Evolutionary conservation across 2,329 filamentous ascomycete genomes (phyloP).

Genomic region (Botrytis elliptica): DNA sequence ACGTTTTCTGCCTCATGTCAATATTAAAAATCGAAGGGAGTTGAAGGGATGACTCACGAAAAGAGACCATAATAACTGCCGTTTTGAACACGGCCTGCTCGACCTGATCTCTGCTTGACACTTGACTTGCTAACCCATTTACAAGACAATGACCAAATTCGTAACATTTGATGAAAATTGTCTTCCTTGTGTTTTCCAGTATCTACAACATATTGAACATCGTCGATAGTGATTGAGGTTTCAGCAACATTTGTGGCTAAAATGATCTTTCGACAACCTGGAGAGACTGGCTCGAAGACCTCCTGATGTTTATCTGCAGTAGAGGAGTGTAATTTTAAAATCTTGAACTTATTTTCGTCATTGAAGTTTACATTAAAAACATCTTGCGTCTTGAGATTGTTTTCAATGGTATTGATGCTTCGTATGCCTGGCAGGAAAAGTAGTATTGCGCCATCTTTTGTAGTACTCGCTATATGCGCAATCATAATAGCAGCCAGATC

Average conservation of each 20-base stretch:
- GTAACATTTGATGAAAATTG: constrained; percentile 80
- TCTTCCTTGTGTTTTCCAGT: constrained; percentile 93
- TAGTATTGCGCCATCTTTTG: constrained; percentile 78
- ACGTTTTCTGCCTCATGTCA: constrained; percentile 44
- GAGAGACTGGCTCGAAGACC: constrained; percentile 73
- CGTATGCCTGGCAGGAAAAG: constrained; percentile 89
- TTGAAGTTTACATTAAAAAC: constrained; percentile 57
- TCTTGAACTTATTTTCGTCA: constrained; percentile 74
- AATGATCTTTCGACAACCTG: constrained; percentile 83
- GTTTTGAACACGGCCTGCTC: constrained; percentile 86
- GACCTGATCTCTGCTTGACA: constrained; percentile 87
- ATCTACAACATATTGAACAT: constrained; percentile 92
- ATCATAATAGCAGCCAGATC: constrained; percentile 82
- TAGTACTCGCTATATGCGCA: constrained; percentile 73
- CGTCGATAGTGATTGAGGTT: constrained; percentile 96
- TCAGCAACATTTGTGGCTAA: constrained; percentile 95
- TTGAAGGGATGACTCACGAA: constrained; percentile 60
- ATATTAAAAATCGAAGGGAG: background rate
- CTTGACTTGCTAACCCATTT: constrained; percentile 90
- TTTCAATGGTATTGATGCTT: constrained; percentile 79
- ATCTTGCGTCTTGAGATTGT: constrained; percentile 68
- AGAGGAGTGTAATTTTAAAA: constrained; percentile 86
- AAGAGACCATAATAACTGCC: constrained; percentile 90
- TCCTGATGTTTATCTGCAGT: constrained; percentile 82
- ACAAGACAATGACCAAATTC: constrained; percentile 87